Evolutionary conservation across 768 basidiomycete species (phyloP).

Genomic region (Leccinum boreale): DNA sequence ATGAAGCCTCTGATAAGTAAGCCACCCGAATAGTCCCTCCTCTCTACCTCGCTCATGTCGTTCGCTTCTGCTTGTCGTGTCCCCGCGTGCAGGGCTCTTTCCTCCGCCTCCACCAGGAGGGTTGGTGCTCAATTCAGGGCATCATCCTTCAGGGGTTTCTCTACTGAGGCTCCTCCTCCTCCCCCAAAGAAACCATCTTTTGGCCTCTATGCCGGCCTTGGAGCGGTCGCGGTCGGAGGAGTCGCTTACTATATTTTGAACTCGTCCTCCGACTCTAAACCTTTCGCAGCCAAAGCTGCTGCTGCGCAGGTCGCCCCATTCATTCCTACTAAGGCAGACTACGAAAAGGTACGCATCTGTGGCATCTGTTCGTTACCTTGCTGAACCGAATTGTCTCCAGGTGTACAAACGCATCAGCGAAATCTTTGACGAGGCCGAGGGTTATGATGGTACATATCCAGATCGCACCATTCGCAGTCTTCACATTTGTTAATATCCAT

Average conservation of each 20-base stretch:
- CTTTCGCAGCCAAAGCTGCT: constrained; percentile 57
- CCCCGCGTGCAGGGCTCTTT: constrained; percentile 45
- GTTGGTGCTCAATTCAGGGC: constrained; percentile 33
- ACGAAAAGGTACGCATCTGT: constrained; percentile 65
- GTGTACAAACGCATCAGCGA: constrained; percentile 91
- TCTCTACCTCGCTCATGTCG: constrained; percentile 44
- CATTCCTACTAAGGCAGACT: constrained; percentile 77
- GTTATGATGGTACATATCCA: constrained; percentile 74
- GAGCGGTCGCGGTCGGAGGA: constrained; percentile 57
- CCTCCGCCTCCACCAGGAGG: constrained; percentile 27
- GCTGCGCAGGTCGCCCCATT: constrained; percentile 65
- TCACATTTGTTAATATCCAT: constrained; percentile 1
- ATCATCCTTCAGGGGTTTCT: constrained; percentile 53
- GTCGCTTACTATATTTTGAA: constrained; percentile 62
- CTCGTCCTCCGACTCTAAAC: constrained; percentile 43
- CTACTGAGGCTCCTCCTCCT: constrained; percentile 47
- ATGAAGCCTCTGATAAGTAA: constrained; percentile 6
- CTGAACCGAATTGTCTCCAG: constrained; percentile 31
- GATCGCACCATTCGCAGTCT: neutral
- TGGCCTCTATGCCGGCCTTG: constrained; percentile 57
- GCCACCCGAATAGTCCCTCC: constrained; percentile 3
- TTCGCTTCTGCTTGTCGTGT: constrained; percentile 47
- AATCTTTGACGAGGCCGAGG: constrained; percentile 60
- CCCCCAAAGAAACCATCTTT: constrained; percentile 49
- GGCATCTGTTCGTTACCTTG: neutral